A percentile compares a stretch with the other conserved stretches of the same genome.
phyloP scores from a whole-genome alignment of 1,284 basidiomycete species.

The Trametes polyzona region DNA sequence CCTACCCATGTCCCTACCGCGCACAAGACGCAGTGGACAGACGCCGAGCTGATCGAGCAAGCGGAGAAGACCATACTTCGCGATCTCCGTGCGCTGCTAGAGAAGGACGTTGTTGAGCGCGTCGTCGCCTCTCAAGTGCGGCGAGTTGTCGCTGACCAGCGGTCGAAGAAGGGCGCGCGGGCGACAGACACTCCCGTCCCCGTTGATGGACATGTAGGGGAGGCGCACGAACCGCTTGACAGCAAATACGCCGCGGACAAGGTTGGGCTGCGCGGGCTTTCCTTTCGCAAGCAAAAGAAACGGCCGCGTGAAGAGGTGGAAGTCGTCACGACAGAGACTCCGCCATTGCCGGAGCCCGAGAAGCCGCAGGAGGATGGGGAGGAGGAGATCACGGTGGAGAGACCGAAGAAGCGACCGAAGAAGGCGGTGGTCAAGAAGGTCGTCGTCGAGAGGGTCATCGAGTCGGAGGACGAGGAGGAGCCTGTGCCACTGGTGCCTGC shows the following conservation, averaged over 20 bases:
- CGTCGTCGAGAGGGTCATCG: constrained; percentile 41
- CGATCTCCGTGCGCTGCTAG: constrained; percentile 64
- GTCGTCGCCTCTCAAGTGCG: constrained; percentile 63
- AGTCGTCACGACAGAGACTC: constrained; percentile 22
- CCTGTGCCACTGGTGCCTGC: constrained; percentile 16
- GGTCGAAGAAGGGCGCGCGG: constrained; percentile 37
- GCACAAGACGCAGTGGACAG: constrained; percentile 54
- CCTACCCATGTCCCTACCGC: constrained; percentile 41
- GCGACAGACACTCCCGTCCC: constrained; percentile 28
- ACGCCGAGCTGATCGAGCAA: constrained; percentile 61
- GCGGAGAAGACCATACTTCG: constrained; percentile 64
- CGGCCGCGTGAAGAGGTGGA: constrained; percentile 39
- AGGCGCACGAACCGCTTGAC: constrained; percentile 28
- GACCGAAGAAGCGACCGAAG: constrained; percentile 50
- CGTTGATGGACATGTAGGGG: constrained; percentile 20
- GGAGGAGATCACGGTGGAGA: constrained; percentile 44
- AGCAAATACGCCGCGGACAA: constrained; percentile 21
- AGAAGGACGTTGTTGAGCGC: constrained; percentile 73
- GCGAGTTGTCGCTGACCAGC: constrained; percentile 56
- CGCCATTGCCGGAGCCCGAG: constrained; percentile 28
- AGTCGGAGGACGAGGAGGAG: constrained; percentile 50
- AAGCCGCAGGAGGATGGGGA: constrained; percentile 19
- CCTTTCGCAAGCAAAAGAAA: constrained; percentile 68
- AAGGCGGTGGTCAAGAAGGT: constrained; percentile 39
- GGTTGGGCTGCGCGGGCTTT: constrained; percentile 60